phyloP scores from a whole-genome alignment of 345 rosid genomes.

The Eucalyptus fibrosa region DNA sequence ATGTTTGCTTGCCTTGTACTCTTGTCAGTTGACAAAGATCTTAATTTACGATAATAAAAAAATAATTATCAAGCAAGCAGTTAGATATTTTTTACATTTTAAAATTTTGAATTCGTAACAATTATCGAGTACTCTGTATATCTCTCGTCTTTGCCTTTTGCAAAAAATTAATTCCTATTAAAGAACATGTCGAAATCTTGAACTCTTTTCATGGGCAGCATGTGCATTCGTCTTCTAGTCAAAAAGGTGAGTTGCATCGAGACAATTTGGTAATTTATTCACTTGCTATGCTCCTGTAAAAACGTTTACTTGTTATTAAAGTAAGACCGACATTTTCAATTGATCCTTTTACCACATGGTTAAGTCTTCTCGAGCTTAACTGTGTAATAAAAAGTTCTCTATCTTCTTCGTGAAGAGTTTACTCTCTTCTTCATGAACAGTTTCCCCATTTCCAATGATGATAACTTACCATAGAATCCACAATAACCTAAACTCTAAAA shows the following conservation, averaged over 20 bases:
- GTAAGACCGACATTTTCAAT: background rate
- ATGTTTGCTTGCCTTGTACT: background rate
- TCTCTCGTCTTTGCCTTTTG: background rate
- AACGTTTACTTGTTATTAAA: too few species aligned
- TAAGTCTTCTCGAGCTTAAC: too few species aligned
- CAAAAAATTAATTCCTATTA: too few species aligned
- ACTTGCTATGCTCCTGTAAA: background rate
- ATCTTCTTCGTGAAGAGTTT: too few species aligned
- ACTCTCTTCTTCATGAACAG: too few species aligned
- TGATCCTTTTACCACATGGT: too few species aligned
- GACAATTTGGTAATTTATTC: background rate
- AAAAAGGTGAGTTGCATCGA: background rate
- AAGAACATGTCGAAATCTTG: background rate
- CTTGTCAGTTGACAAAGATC: background rate
- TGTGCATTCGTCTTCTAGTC: background rate
- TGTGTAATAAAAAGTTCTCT: too few species aligned
- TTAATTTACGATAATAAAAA: background rate
- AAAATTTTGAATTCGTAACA: background rate
- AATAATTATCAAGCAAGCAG: background rate
- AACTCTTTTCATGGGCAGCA: background rate
- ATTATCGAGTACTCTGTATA: background rate
- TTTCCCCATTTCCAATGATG: too few species aligned
- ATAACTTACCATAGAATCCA: too few species aligned
- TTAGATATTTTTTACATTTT: too few species aligned
- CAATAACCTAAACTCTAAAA: too few species aligned